These are phyloP conservation scores for Ploettnerulaceae sp. DNA, from an alignment of 2,329 filamentous ascomycete genomes.

Conservation along the genomic window DNA sequence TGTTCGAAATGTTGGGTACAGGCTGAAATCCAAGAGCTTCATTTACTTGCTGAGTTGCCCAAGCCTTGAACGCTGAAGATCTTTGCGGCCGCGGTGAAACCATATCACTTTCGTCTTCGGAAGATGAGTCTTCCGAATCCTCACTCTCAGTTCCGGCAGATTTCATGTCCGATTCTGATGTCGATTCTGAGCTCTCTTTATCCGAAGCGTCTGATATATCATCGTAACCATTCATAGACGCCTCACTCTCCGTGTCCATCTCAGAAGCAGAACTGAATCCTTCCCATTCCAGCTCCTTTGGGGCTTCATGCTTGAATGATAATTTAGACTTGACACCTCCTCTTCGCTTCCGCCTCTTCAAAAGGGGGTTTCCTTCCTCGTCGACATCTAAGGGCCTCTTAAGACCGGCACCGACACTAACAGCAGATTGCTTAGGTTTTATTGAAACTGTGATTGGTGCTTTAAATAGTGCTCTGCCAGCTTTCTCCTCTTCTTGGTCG, in stretches of 20 bases:
- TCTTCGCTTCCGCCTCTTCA: constrained; percentile 76
- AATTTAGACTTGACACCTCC: constrained; percentile 54
- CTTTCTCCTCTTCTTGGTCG: constrained; percentile 19
- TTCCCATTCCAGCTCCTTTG: constrained; percentile 52
- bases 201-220: constrained; percentile 31
- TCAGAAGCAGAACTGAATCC: constrained; percentile 53
- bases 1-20: constrained; percentile 34
- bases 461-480: constrained; percentile 12
- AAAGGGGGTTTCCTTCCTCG: constrained; percentile 68
- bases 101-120: constrained; percentile 33
- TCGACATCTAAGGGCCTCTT: constrained; percentile 82
- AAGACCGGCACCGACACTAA: constrained; percentile 65
- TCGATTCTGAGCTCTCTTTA: constrained; percentile 24
- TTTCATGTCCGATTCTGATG: constrained; percentile 11
- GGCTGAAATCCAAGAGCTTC: constrained; percentile 66
- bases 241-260: constrained; percentile 34
- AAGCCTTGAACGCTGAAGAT: constrained; percentile 79
- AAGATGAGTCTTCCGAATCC: constrained; percentile 22
- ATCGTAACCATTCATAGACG: constrained; percentile 33
- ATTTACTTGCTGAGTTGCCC: constrained; percentile 84
- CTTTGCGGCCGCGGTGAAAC: constrained; percentile 37
- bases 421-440: constrained; percentile 6
- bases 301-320: constrained; percentile 43
- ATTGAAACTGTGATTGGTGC: constrained; percentile 10
- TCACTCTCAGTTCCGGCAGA: constrained; percentile 28